Evolutionary conservation across 202 grass and related monocot genomes (phyloP), one percentile per base, ranked within the genome.

Genomic region (Digitaria exilis): DNA sequence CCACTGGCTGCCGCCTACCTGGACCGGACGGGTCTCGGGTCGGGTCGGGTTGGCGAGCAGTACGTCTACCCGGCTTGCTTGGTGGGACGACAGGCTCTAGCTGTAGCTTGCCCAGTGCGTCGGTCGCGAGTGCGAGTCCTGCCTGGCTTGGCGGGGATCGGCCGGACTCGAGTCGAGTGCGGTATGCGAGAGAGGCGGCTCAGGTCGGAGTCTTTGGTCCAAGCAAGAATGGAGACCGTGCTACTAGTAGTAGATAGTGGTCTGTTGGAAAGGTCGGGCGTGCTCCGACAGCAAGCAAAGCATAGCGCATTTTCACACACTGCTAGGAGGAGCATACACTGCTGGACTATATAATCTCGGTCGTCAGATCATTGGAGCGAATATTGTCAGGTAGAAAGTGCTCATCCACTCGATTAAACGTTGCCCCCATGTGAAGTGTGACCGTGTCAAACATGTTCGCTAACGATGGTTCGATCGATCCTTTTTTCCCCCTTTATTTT

Each of bases 201-300:
- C 22, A 19, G 55, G 17, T 13, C 34, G 37, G 48, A 28, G 50
- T 16, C 17, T 31, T 13, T 13, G 39, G 79, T 82, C 79, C 39
- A 82, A n/a, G n/a, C n/a, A n/a, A 71, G 49, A 42, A 49, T 21
- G 35, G 48, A 14, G 64, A 68, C 77, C 35, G 8, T 4, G 67
- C 11, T 39, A 39, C n/a, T n/a, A n/a, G n/a, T 39, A 39, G 7
- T 0, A 1, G 43, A 2, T 21, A 42, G 78, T 80, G 64, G 65
- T 80, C 64, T 69, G 64, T 80, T 80, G 35, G 65, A 80, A 80
- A 57, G 50, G 24, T 19, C 34, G 34, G 26, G 78, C 49, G 64
- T 80, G 63, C 48, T 42, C 3, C 16, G 3, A 14, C 51, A 24
- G 21, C 30, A 21, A 49, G 62, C 30, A 26, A 28, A 68, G 77